phyloP scores from a whole-genome alignment of 257 asterid species.

The Solanum chilense region DNA sequence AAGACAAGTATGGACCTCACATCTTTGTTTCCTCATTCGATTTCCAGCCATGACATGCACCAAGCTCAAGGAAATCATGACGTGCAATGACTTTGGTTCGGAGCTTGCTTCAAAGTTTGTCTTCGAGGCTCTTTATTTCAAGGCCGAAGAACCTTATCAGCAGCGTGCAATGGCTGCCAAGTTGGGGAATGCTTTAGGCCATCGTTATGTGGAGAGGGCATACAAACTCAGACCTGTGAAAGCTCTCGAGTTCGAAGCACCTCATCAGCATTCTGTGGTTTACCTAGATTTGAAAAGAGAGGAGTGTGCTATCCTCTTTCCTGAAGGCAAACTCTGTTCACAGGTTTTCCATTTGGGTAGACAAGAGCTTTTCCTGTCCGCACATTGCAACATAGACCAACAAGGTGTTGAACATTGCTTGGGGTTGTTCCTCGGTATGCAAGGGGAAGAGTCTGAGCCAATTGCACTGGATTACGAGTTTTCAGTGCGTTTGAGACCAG shows the following conservation, averaged over 20 bases:
- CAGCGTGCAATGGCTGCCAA: conserved; percentile 46
- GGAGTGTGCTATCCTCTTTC: conserved; percentile 53
- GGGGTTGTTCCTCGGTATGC: conserved; percentile 80
- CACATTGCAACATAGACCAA: conserved; percentile 83
- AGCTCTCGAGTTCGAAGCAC: conserved; percentile 54
- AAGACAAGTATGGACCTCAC: conserved; percentile 42
- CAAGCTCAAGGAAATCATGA: conserved; percentile 62
- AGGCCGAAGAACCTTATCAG: conserved; percentile 61
- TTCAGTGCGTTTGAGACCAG: too few relatives aligned
- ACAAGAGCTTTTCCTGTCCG: conserved; percentile 72
- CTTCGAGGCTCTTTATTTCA: conserved; percentile 68
- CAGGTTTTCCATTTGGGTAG: conserved; percentile 88
- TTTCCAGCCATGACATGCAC: conserved; percentile 79
- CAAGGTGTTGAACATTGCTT: conserved; percentile 46
- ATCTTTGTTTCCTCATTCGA: conserved; percentile 54
- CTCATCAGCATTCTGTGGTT: conserved; percentile 56
- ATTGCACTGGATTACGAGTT: conserved; percentile 65
- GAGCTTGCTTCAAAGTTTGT: conserved; percentile 56
- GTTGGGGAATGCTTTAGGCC: conserved; percentile 18
- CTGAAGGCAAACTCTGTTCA: conserved; percentile 55
- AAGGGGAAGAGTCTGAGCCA: conserved; percentile 49
- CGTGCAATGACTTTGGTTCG: conserved; percentile 47
- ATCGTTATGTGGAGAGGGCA: conserved; percentile 55
- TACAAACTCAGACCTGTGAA: conserved; percentile 76
- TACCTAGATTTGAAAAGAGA: conserved; percentile 68